Conservation (phyloP, 805 yeast genomes). For the Ogataea minuta region DNA sequence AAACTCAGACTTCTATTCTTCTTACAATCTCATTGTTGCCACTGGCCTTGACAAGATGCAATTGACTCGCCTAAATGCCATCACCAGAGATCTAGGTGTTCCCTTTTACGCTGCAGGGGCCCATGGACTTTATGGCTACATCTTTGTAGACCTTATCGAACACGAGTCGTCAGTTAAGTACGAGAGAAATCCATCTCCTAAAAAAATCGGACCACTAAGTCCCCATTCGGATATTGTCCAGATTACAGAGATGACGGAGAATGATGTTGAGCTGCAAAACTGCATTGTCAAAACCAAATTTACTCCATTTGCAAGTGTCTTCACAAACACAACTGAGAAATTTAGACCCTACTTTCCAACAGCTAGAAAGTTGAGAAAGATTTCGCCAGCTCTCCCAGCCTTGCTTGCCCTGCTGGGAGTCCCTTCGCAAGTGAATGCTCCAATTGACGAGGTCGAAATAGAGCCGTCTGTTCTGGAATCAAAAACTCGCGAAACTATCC, state of each 20-base stretch:
- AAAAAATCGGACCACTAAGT: slow-evolving; percentile 50
- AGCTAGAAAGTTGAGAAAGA: slow-evolving; percentile 42
- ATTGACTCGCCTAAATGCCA: slow-evolving; percentile 47
- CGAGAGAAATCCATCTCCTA: slow-evolving; percentile 46
- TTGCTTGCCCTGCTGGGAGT: slow-evolving; percentile 57
- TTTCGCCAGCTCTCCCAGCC: slow-evolving; percentile 58
- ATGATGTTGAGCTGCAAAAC: slow-evolving; percentile 36
- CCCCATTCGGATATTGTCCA: slow-evolving; percentile 41
- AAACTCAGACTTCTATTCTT: slow-evolving; percentile 39
- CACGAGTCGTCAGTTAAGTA: slow-evolving; percentile 57
- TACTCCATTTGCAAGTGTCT: slow-evolving; percentile 36
- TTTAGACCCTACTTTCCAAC: slow-evolving; percentile 24
- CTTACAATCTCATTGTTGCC: slow-evolving; percentile 71
- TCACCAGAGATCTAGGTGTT: slow-evolving; percentile 53
- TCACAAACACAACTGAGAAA: slow-evolving; percentile 36
- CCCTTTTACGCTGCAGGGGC: slow-evolving; percentile 69
- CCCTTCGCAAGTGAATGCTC: slow-evolving; percentile 21
- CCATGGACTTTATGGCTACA: slow-evolving; percentile 81
- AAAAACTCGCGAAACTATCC: slow-evolving; percentile 33
- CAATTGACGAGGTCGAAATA: slow-evolving; percentile 27
- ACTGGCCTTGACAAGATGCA: slow-evolving; percentile 55
- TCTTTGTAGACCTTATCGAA: slow-evolving; percentile 72
- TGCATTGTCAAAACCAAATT: slow-evolving; percentile 38
- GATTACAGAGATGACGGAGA: slow-evolving; percentile 37
- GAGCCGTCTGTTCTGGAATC: slow-evolving; percentile 29